Base-by-base conservation (phyloP, 495 filamentous ascomycete genomes). In the Aspergillus bridgeri region DNA sequence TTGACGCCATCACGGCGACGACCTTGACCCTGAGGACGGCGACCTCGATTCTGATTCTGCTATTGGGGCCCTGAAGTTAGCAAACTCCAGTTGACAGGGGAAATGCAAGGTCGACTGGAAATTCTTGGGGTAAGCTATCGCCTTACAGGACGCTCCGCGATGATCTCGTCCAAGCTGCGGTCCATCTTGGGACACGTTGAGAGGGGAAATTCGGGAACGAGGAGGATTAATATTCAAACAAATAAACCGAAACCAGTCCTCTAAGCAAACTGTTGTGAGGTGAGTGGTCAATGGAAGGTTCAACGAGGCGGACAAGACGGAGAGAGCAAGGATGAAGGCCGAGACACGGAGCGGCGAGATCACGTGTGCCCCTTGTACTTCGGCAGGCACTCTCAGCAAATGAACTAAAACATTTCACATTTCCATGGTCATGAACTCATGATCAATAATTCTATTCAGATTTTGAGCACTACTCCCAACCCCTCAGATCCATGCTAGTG, bases 161-260 rank as follows among this genome's bases (percentile, higher is more conserved):
- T 90, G 65, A 91, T 89, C 70, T 94, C 90, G 70, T 93, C 90
- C 48, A 94, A 80, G 67, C 86, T 87, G 68, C 88, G 87, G 73
- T 94, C 90, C 84, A 94, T 91, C 46, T 62, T 75, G 63, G 24
- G 13, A 38, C 20, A 52, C n/a, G 13, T 33, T 3, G 27, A 21
- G 5, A 42, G 21, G 25, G n/a, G 29, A 11, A 42, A 8, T 18
- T 13, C 21, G 27, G n/a, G 27, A 52, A 11, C 5, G 27, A 52
- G 15, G 24, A 38, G 27, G 50, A 42, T 0, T 27, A 42, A 42
- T 42, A 38, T 15, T 9, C 9, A 38, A 15, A 38, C 33, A 38
- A 15, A 38, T 38, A 38, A 38, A 9, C 13, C 33, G 13, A 38
- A n/a, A 11, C 33, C 17, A 38, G 33, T 13, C 33, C 9, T 38